Evolutionary conservation across 2,329 filamentous ascomycete genomes (phyloP), one percentile per base, ranked within the genome.

Genomic region (Xylaria sp.): DNA sequence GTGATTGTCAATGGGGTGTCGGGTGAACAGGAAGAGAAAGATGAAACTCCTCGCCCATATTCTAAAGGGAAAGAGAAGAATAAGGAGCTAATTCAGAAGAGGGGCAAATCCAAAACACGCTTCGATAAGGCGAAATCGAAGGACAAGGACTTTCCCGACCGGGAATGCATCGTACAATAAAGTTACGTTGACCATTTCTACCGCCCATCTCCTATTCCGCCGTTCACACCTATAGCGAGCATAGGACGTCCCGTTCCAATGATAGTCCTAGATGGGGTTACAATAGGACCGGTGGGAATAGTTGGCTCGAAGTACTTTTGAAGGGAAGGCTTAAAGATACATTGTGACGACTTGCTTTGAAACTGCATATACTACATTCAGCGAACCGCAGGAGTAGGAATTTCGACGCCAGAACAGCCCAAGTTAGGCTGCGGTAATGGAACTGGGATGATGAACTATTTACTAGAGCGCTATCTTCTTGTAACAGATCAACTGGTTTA

Each of bases 101-200:
- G 70, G 51, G 70, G 70, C 25, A 76, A 75, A 57, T 75, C 72
- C 8, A 75, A 74, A 58, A 65, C 68, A 51, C 72, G 68, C 27
- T 50, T 60, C 12, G 73, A 73, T 10, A 74, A 70, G 53, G 72
- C 70, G 9, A 76, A 74, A 51, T 21, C 51, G 13, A 76, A 74
- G 50, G 74, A 76, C 35, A 64, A 69, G 50, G 64, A 69, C n/a
- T 54, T 65, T 53, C 73, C 73, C 13, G 75, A 76, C 55, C 72
- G 75, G 53, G 73, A 75, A 68, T 76, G 75, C 69, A 67, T 75
- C 60, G 68, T 74, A 66, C 59, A 75, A 71, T 74, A 71, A 60
- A 69, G 51, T 25, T 55, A 37, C n/a, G 23, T 50, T 59, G 55
- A 55, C 29, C 57, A 12, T 35, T 25, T 48, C 25, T 35, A 42